Evolutionary conservation across 202 grass and related monocot species (phyloP).

Genomic region (Zizania palustris): DNA sequence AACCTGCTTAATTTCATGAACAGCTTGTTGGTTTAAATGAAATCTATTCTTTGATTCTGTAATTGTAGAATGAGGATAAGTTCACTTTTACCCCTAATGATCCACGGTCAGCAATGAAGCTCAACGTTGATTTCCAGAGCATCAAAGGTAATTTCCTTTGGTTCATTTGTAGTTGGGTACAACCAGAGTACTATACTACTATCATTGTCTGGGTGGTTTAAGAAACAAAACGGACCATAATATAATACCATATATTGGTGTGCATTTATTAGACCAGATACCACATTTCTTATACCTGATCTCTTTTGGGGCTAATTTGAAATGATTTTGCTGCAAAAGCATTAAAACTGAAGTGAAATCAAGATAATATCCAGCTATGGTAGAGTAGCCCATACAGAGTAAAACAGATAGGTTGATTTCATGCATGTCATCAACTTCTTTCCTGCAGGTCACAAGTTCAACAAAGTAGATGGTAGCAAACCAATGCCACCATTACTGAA

Average conservation of each 20-base stretch:
- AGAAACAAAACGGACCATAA: not conserved
- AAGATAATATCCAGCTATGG: not conserved
- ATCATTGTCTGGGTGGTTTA: slow-evolving; percentile 11
- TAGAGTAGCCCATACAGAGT: not conserved
- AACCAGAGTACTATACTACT: not conserved
- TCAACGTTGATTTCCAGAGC: slow-evolving; percentile 77
- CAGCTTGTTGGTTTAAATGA: slow-evolving; percentile 5
- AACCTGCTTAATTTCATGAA: not conserved
- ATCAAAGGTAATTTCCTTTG: slow-evolving; percentile 70
- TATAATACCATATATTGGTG: not conserved
- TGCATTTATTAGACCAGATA: not conserved
- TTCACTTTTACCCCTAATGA: slow-evolving; percentile 73
- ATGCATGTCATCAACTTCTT: not conserved
- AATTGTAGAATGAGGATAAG: slow-evolving; percentile 70
- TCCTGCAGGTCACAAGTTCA: slow-evolving; percentile 85
- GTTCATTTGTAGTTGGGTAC: not conserved
- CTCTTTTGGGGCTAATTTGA: not conserved
- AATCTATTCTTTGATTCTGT: slow-evolving; percentile 14
- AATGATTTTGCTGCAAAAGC: not conserved
- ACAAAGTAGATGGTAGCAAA: slow-evolving; percentile 84
- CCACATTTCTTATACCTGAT: not conserved
- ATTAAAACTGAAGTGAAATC: not conserved
- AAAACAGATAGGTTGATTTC: not conserved
- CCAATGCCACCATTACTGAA: slow-evolving; percentile 83
- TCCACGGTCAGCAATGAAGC: slow-evolving; percentile 69